Base-by-base conservation (phyloP, 768 basidiomycete species). In the Trametes meyenii region DNA sequence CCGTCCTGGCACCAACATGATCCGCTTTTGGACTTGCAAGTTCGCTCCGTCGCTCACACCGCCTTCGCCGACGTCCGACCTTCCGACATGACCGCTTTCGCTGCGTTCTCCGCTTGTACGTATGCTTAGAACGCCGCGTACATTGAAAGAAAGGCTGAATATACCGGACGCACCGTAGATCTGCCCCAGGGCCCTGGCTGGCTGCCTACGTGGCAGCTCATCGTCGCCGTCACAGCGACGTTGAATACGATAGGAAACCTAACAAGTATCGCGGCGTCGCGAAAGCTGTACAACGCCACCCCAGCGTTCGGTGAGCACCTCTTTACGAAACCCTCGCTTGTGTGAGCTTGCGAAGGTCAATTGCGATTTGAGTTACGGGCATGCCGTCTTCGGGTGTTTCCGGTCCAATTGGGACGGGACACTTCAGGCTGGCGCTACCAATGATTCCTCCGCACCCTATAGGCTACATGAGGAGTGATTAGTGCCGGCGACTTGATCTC, bases 201-300 rank as follows among this genome's bases (percentile, higher is more conserved):
- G 70, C 83, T 99, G 10, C 93, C 94, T 1, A 82, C 85, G 72
- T 98, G 95, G 94, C 90, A 94, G 74, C 83, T 97, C 54, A 67
- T 96, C 62, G 85, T 95, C 39, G 85, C 93, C 39, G 77, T 80
- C 21, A 82, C 87, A 52, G 92, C 94, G 16, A 59, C 94, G 26
- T 92, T 96, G 80, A 98, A 98, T 79, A 85, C 87, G 2, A 68
- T 85, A 2, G 94, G 97, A 73, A 96, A 91, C 75, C 89, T 92
- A 69, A 65, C 81, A 36, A 94, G 91, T 0, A 80, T 91, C 52
- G 87, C 84, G 62, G 75, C 95, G 66, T 95, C 92, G 40, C 85
- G 86, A 58, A 82, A 81, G 69, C 79, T 98, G 11, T 98, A 98
- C 73, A 81, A 76, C 19, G 72, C 72, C 10, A 73, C 78, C 16